phyloP scores from a whole-genome alignment of 768 basidiomycete species.

The Leccinum boreale region DNA sequence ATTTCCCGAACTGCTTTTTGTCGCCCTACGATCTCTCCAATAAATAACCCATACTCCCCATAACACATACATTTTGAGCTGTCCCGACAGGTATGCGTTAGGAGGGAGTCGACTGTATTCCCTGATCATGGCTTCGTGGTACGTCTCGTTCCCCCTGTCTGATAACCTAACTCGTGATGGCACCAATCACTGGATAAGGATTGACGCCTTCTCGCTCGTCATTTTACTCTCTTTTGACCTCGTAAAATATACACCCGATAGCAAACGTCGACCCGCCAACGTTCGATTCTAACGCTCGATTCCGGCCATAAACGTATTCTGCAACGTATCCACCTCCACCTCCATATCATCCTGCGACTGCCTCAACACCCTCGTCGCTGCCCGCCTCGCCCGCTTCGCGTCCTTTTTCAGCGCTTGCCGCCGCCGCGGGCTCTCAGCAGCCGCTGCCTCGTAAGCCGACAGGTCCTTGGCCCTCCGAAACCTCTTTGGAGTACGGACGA shows the following conservation, averaged over 20 bases:
- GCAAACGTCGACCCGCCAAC: background rate
- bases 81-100: no score
- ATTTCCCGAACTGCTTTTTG: no score
- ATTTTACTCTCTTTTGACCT: background rate
- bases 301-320: conserved; percentile 25
- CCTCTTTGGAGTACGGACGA: conserved; percentile 46
- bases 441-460: conserved; percentile 49
- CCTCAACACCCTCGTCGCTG: conserved; percentile 32
- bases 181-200: conserved; percentile 1
- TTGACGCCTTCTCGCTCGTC: conserved; percentile 16
- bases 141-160: background rate
- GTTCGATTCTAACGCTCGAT: conserved; percentile 14
- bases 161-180: background rate
- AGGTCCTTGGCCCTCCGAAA: conserved; percentile 54
- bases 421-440: conserved; percentile 48
- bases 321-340: conserved; percentile 17
- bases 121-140: conserved; percentile 17
- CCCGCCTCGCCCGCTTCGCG: conserved; percentile 59
- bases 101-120: no score
- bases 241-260: background rate
- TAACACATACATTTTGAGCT: no score
- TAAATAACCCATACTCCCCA: no score
- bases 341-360: conserved; percentile 32
- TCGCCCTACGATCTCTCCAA: no score
- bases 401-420: conserved; percentile 60